Evolutionary conservation across 345 rosid species (phyloP), one percentile per base, ranked within the genome.

Genomic region (Theobroma cacao): DNA sequence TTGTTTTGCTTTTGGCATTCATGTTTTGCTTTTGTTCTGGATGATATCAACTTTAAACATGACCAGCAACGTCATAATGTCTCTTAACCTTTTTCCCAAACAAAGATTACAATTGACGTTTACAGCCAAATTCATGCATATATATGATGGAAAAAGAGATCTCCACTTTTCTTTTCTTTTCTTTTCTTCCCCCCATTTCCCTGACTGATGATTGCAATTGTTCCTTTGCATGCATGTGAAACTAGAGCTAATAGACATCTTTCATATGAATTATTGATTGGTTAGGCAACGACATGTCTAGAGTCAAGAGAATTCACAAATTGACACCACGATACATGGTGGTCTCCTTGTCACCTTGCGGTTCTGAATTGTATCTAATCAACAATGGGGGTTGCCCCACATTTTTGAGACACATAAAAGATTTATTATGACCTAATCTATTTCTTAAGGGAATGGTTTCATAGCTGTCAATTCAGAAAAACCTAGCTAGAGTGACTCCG

Each of bases 341-440:
- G 85, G 86, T 83, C 82, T 72, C 81, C 79, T 45, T 81, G 84
- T 83, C 88, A 56, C 79, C 74, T 50, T 62, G 30, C 74, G 61
- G 43, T 74, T 74, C 36, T 71, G 43, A 45, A 43, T 40, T 71
- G 76, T 47, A 75, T 74, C 78, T 55, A 67, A 77, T 81, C 78
- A 75, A 34, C 30, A n/a, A 62, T 22, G 22, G 18, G 11, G 12
- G 9, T 34, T 78, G 82, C 74, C 85, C 62, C 52, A 1, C 3
- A 68, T 64, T 68, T 78, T 67, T 33, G 47, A 43, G 78, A 80
- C 89, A 82, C 11, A 22, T 41, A 8, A 14, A 48, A 56, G 43
- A 17, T 34, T 79, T 55, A 77, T 81, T n/a, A 66, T 77, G 43
- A 14, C 30, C 73, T 9, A 45, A 74, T 66, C 18, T 45, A 24